Evolutionary conservation across 1,284 basidiomycete species (phyloP).

Genomic region (Apiotrichum porosum): DNA sequence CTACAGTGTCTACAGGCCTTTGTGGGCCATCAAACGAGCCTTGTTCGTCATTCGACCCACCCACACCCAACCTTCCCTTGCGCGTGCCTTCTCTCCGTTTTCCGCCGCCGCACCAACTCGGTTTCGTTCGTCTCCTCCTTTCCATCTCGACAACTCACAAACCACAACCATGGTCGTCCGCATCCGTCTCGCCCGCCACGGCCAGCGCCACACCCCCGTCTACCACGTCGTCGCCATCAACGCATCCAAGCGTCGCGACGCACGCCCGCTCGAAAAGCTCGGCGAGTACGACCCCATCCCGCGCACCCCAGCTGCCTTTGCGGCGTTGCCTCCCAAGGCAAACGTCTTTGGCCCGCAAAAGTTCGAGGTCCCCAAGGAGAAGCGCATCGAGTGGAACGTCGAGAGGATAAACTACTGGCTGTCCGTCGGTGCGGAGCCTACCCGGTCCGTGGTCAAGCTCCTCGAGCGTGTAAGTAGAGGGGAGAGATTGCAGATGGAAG

Average conservation of each 20-base stretch:
- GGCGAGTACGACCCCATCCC: constrained; percentile 76
- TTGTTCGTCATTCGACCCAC: too few relatives aligned
- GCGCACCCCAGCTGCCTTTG: constrained; percentile 21
- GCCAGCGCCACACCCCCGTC: constrained; percentile 69
- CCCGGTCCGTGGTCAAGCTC: constrained; percentile 68
- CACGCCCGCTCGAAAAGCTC: constrained; percentile 82
- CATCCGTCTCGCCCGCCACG: constrained; percentile 80
- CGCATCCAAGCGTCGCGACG: constrained; percentile 68
- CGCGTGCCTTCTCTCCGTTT: not conserved
- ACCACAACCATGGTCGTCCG: constrained; percentile 67
- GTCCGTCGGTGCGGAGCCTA: constrained; percentile 74
- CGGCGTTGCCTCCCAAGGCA: constrained; percentile 22
- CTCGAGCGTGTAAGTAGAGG: constrained; percentile 69
- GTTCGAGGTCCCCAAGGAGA: constrained; percentile 50
- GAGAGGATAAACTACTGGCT: constrained; percentile 89
- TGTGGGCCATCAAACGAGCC: too few relatives aligned
- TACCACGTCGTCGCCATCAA: constrained; percentile 84
- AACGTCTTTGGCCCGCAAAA: constrained; percentile 40
- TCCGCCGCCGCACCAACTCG: not conserved
- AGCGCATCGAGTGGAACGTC: constrained; percentile 83
- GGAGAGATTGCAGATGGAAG: not conserved
- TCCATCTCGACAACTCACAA: not conserved
- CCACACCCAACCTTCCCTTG: too few relatives aligned
- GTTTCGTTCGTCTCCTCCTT: not conserved
- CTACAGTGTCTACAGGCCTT: too few relatives aligned